Percentiles rank a stretch among this genome's conserved stretches.
These are phyloP conservation scores for Lactarius hengduanensis DNA, from an alignment of 768 basidiomycete genomes.

Conservation along the genomic window DNA sequence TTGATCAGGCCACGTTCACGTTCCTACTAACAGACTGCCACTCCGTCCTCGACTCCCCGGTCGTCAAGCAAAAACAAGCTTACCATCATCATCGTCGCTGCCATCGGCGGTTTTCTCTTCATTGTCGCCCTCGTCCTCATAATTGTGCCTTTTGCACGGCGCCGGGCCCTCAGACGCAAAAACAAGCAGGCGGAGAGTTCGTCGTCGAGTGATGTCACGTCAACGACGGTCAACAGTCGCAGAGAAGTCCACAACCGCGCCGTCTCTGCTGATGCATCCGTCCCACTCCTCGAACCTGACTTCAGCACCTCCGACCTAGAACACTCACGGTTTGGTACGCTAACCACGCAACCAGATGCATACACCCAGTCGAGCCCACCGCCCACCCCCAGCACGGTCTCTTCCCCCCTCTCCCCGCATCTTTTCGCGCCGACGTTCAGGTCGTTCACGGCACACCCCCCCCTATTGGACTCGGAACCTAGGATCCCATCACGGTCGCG, in stretches of 20 bases:
- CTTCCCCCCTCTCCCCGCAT: neutral
- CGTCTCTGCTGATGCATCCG: slow-evolving; percentile 25
- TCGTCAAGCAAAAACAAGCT: slow-evolving; percentile 18
- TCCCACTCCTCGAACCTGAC: slow-evolving; percentile 26
- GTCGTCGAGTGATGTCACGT: slow-evolving; percentile 3
- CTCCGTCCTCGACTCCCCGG: neutral
- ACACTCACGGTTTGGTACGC: slow-evolving; percentile 1
- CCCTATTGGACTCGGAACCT: slow-evolving; percentile 13
- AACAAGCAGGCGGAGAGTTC: slow-evolving; percentile 3
- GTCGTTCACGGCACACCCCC: slow-evolving; percentile 4
- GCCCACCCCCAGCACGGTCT: neutral
- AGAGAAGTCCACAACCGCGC: slow-evolving; percentile 20
- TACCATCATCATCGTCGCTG: slow-evolving; percentile 22
- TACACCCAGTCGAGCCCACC: neutral
- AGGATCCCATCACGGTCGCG: slow-evolving; percentile 12
- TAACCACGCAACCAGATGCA: neutral
- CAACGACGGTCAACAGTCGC: slow-evolving; percentile 7
- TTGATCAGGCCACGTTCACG: slow-evolving; percentile 23
- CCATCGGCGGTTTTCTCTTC: slow-evolving; percentile 24
- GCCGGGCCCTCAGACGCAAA: slow-evolving; percentile 15
- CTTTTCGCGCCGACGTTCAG: slow-evolving; percentile 21
- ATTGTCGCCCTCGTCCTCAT: slow-evolving; percentile 22
- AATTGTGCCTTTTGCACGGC: slow-evolving; percentile 22
- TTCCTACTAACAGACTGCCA: slow-evolving; percentile 6
- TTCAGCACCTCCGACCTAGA: neutral